Evolutionary conservation across 768 basidiomycete species (phyloP).

Genomic region (Mycena filopes): DNA sequence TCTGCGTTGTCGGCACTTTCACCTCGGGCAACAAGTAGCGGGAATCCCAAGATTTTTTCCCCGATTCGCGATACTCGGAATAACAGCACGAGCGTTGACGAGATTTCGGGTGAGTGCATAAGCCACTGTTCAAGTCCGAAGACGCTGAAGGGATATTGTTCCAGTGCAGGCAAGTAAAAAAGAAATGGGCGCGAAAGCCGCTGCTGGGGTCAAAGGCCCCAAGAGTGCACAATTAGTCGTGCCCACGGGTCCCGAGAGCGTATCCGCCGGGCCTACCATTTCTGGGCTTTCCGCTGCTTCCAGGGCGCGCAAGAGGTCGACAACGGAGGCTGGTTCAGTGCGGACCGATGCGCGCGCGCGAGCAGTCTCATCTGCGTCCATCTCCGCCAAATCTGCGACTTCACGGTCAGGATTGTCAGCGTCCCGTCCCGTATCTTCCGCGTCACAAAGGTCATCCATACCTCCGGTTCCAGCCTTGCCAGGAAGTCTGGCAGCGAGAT

Average conservation of each 20-base stretch:
- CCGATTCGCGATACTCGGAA: constrained; percentile 53
- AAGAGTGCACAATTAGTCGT: constrained; percentile 1
- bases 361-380: constrained; percentile 16
- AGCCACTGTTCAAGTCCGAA: background rate
- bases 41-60: constrained; percentile 42
- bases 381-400: constrained; percentile 17
- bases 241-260: constrained; percentile 39
- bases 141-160: background rate
- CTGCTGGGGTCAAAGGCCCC: constrained; percentile 10
- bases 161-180: constrained; percentile 34
- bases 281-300: constrained; percentile 29
- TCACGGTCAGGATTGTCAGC: constrained; percentile 28
- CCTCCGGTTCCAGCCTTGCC: constrained; percentile 37
- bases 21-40: constrained; percentile 21
- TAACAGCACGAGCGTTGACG: constrained; percentile 42
- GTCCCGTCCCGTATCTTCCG: constrained; percentile 43
- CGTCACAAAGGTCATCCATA: constrained; percentile 38
- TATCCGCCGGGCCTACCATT: constrained; percentile 38
- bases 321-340: constrained; percentile 34
- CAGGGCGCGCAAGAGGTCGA: constrained; percentile 37
- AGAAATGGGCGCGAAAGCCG: constrained; percentile 33
- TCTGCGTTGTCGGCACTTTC: constrained; percentile 19
- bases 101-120: constrained; percentile 47
- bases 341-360: constrained; percentile 29
- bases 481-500: constrained; percentile 4